These are phyloP conservation scores for Starmera stellimalicola DNA, from an alignment of 1,139 yeast genomes.

Conservation along the genomic window DNA sequence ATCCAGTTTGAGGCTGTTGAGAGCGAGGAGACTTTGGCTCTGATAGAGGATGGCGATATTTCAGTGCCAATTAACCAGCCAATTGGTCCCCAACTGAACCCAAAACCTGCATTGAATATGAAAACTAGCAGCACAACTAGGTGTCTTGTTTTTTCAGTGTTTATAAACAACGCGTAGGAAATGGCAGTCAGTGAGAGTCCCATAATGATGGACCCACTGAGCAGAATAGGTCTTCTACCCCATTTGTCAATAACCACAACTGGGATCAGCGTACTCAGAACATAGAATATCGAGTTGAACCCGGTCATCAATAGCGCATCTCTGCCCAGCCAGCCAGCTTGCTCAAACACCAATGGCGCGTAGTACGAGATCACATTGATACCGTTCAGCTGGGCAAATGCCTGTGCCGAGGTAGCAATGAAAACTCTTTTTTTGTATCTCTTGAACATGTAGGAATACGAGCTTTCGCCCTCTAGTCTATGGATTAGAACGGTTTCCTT, in stretches of 20 bases:
- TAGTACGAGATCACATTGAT: constrained; percentile 88
- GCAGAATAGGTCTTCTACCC: constrained; percentile 80
- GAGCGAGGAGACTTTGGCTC: constrained; percentile 87
- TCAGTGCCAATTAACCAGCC: constrained; percentile 92
- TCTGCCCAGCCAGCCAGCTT: constrained; percentile 91
- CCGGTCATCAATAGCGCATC: constrained; percentile 90
- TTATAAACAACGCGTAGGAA: constrained; percentile 54
- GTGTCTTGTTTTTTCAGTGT: constrained; percentile 54
- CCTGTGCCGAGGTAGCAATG: constrained; percentile 83
- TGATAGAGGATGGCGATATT: constrained; percentile 77
- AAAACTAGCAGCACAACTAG: constrained; percentile 71
- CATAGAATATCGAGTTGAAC: constrained; percentile 69
- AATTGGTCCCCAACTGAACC: constrained; percentile 89
- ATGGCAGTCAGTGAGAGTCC: constrained; percentile 57
- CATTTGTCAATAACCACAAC: constrained; percentile 86
- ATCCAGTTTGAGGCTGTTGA: constrained; percentile 94
- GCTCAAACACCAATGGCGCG: constrained; percentile 89
- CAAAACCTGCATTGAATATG: constrained; percentile 76
- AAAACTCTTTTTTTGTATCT: constrained; percentile 69
- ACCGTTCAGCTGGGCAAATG: constrained; percentile 90
- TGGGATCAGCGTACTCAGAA: constrained; percentile 73
- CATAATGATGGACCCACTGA: constrained; percentile 76
- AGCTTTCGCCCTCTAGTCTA: constrained; percentile 65
- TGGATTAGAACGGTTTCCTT: constrained; percentile 73
- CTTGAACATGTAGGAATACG: constrained; percentile 61